Conservation (phyloP, 1,284 basidiomycete species). For the Puccinia brachypodii region DNA sequence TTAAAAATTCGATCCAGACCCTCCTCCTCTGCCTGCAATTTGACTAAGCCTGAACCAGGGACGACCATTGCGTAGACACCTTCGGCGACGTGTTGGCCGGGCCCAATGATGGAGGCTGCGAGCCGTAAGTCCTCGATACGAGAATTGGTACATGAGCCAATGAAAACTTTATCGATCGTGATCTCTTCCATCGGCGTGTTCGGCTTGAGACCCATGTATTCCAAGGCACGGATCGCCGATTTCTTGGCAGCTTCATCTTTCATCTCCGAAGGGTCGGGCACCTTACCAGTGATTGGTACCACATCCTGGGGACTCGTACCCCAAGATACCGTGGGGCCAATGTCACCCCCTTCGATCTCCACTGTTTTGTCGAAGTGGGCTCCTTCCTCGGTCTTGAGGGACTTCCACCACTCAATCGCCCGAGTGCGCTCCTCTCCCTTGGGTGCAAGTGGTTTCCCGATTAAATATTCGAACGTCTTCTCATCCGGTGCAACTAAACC, state of each 20-base stretch:
- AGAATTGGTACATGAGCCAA: slow-evolving; percentile 95
- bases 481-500: slow-evolving; percentile 96
- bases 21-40: slow-evolving; percentile 90
- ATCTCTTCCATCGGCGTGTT: slow-evolving; percentile 82
- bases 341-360: slow-evolving; percentile 80
- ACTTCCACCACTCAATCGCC: slow-evolving; percentile 84
- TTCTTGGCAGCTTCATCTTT: slow-evolving; percentile 69
- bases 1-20: slow-evolving; percentile 87
- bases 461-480: slow-evolving; percentile 82
- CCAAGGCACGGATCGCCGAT: slow-evolving; percentile 75
- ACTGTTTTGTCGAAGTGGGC: slow-evolving; percentile 88
- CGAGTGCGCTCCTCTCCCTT: slow-evolving; percentile 87
- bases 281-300: slow-evolving; percentile 77
- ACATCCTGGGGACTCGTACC: slow-evolving; percentile 94
- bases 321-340: slow-evolving; percentile 93
- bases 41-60: slow-evolving; percentile 89
- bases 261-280: slow-evolving; percentile 76
- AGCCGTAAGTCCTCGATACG: slow-evolving; percentile 93
- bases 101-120: slow-evolving; percentile 78
- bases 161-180: slow-evolving; percentile 87
- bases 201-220: slow-evolving; percentile 86
- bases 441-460: slow-evolving; percentile 75
- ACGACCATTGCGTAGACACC: slow-evolving; percentile 90
- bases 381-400: slow-evolving; percentile 78
- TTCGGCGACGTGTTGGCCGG: slow-evolving; percentile 67